Conservation (phyloP, 2,329 filamentous ascomycete genomes). For the Pseudogymnoascus sp. region DNA sequence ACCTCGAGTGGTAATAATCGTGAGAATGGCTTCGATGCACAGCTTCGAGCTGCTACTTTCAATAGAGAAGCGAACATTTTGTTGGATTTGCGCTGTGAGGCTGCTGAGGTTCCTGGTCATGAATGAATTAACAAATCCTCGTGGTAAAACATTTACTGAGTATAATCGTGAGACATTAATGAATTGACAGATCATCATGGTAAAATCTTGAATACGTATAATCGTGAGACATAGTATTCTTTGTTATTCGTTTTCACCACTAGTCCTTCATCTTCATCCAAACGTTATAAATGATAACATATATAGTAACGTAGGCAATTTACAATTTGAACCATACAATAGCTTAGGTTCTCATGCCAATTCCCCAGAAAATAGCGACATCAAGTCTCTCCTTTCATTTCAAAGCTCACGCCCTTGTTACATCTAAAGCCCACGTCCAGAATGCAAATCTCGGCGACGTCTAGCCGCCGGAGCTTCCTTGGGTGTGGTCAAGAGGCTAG, state of each 20-base stretch:
- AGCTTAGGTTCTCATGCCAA: not conserved
- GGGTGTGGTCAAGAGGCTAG: slow-evolving; percentile 13
- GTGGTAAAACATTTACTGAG: too few species aligned
- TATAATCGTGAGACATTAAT: too few species aligned
- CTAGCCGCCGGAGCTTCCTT: not conserved
- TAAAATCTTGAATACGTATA: not conserved
- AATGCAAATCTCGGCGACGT: not conserved
- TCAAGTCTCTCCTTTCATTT: not conserved
- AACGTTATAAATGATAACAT: not conserved
- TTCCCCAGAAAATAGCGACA: not conserved
- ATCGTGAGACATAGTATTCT: not conserved
- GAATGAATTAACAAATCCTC: too few species aligned
- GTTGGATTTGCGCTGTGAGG: not conserved
- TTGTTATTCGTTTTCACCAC: not conserved
- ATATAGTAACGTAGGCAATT: not conserved
- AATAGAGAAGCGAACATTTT: slow-evolving; percentile 1
- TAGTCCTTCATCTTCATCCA: not conserved
- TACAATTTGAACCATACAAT: not conserved
- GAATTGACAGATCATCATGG: not conserved
- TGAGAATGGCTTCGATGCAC: not conserved
- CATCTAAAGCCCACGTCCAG: not conserved
- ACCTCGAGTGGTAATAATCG: too few species aligned
- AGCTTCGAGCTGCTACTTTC: not conserved
- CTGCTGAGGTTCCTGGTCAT: not conserved
- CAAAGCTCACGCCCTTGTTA: not conserved